Base-by-base conservation (phyloP, 2,329 filamentous ascomycete genomes). In the Pseudopyrenochaeta lycopersici region DNA sequence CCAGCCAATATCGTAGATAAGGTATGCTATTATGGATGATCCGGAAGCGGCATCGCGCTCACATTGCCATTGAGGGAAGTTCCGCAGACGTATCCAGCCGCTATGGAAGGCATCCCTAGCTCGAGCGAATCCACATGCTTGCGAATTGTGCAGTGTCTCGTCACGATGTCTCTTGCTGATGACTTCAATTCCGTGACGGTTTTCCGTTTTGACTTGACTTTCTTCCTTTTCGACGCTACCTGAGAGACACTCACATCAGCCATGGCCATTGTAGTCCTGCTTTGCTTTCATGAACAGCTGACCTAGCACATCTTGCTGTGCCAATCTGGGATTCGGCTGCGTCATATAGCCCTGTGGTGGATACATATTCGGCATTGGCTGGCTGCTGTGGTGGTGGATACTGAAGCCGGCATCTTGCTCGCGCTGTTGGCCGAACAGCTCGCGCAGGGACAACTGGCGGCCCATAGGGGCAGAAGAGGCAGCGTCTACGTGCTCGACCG, bases 401-500 rank as follows among this genome's bases (percentile, higher is more conserved):
- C 78, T 83, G 75, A 79, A 83, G 10, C 67, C 80, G 47, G 81
- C 78, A 59, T 84, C 82, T 45, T 81, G 77, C 23, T 78, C 78
- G 40, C 81, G 77, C 61, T 85, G 82, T 63, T 84, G 81, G 4
- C 82, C 82, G 62, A 85, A 85, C 1, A 85, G 68, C 58, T 85
- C 81, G 49, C 82, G 78, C 7, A 85, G 69, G 14, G 78, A 82
- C 20, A 84, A 72, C 66, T 82, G 81, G 39, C 81, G 78, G n/a
- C 80, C 82, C 80, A 83, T 84, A 11, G 80, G 72, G 12, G 76
- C 76, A 42, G 78, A 76, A 2, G 59, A 55, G 7, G 58, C 54
- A 6, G 57, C 68, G 7, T 78, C 59, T 29, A 64, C 64, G 35
- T 74, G 65, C 20, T 76, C 58, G 10, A 71, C 72, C 11, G 53